These are phyloP conservation scores for Pseudocercospora pini-densiflorae DNA, from an alignment of 2,329 filamentous ascomycete genomes.

Conservation along the genomic window DNA sequence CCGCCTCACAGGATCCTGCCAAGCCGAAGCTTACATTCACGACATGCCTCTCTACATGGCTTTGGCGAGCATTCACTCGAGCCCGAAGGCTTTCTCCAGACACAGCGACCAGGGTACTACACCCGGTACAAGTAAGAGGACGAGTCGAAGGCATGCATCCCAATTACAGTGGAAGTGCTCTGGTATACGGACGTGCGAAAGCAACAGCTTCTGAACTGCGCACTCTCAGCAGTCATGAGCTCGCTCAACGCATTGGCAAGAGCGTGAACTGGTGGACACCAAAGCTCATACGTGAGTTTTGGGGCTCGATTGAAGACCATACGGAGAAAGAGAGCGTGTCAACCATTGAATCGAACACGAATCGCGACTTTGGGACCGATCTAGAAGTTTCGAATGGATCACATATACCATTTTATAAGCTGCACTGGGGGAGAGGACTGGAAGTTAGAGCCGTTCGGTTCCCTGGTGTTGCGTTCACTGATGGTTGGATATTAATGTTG, in stretches of 20 bases:
- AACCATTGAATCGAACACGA: constrained; percentile 18
- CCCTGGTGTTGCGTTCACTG: constrained; percentile 15
- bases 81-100: constrained; percentile 18
- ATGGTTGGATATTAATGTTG: constrained; percentile 15
- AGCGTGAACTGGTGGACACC: constrained; percentile 21
- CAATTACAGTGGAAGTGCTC: constrained; percentile 20
- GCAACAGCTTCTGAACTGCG: constrained; percentile 16
- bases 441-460: constrained; percentile 8
- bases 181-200: constrained; percentile 26
- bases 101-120: constrained; percentile 10
- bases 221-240: neutral
- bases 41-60: constrained; percentile 18
- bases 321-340: constrained; percentile 7
- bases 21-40: constrained; percentile 17
- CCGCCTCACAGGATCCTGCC: constrained; percentile 7
- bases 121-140: constrained; percentile 19
- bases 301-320: constrained; percentile 24
- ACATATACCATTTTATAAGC: constrained; percentile 18
- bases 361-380: constrained; percentile 24
- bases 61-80: constrained; percentile 17
- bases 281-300: constrained; percentile 22
- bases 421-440: constrained; percentile 20
- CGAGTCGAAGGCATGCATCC: constrained; percentile 20
- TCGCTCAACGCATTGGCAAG: constrained; percentile 20
- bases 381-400: constrained; percentile 19